A percentile compares a stretch with the other conserved stretches of the same genome.
Conservation (phyloP, 208 protist species). For the Wallacemonas collosoma region DNA sequence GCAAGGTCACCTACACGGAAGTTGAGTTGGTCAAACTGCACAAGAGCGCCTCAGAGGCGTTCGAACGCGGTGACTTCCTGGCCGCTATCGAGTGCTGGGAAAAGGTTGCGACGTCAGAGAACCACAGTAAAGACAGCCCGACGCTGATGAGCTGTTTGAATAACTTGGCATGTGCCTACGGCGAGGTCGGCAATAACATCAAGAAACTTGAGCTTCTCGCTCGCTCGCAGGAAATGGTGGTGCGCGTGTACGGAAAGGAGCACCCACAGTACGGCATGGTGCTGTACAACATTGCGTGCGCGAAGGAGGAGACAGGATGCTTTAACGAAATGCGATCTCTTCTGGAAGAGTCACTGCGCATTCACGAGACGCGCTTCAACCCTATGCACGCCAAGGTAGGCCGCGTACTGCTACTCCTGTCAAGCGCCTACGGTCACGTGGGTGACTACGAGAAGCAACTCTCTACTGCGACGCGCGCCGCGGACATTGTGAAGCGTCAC, state of each 20-base stretch:
- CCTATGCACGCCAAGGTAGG: constrained; percentile 76
- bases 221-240: constrained; percentile 60
- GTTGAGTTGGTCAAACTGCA: constrained; percentile 67
- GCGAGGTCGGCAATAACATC: constrained; percentile 71
- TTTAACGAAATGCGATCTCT: constrained; percentile 78
- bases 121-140: constrained; percentile 53
- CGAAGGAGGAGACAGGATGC: constrained; percentile 74
- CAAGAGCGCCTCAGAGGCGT: constrained; percentile 53
- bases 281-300: constrained; percentile 83
- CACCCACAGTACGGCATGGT: constrained; percentile 91
- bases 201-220: constrained; percentile 81
- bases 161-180: constrained; percentile 89
- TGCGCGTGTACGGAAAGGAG: constrained; percentile 59
- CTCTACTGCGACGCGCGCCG: constrained; percentile 53
- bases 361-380: constrained; percentile 76
- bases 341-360: constrained; percentile 55
- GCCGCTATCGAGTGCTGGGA: constrained; percentile 77
- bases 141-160: constrained; percentile 83
- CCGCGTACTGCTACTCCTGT: constrained; percentile 74
- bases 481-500: constrained; percentile 77
- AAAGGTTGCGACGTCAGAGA: constrained; percentile 40
- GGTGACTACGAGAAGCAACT: constrained; percentile 66
- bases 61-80: constrained; percentile 62
- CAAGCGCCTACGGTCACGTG: constrained; percentile 69
- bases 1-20: constrained; percentile 16